Percentiles rank a stretch among this genome's conserved stretches.
phyloP scores from a whole-genome alignment of 192 early-diverging fungal species.

The Dispira simplex region DNA sequence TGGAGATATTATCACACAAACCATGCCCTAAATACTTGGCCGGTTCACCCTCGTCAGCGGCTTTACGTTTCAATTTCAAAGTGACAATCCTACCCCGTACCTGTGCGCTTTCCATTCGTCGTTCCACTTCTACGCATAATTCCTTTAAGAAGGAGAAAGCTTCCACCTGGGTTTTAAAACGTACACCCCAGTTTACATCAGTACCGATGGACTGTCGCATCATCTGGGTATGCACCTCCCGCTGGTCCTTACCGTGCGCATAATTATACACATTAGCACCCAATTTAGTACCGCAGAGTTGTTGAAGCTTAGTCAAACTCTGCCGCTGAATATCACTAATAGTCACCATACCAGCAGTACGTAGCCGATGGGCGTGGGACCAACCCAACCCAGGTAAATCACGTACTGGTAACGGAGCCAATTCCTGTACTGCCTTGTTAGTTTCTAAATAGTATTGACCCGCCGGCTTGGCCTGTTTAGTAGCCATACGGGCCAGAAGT shows the following conservation, averaged over 20 bases:
- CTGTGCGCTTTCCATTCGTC: conserved; percentile 42
- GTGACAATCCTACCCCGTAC: conserved; percentile 42
- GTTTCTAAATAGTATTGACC: conserved; percentile 24
- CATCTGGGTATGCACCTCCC: conserved; percentile 43
- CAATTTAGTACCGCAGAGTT: conserved; percentile 52
- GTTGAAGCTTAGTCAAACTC: conserved; percentile 24
- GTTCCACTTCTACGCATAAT: conserved; percentile 23
- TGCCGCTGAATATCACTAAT: conserved; percentile 18
- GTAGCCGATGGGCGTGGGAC: conserved; percentile 27
- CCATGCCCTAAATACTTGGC: conserved; percentile 53
- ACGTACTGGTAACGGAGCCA: conserved; percentile 14
- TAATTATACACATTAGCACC: conserved; percentile 50
- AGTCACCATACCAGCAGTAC: conserved; percentile 15
- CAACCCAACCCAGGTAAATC: conserved; percentile 47
- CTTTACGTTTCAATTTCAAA: conserved; percentile 44
- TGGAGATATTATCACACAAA: conserved; percentile 38
- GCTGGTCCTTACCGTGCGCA: conserved; percentile 59
- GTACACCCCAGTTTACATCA: conserved; percentile 78
- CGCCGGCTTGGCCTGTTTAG: conserved; percentile 55
- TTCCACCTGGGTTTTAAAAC: conserved; percentile 58
- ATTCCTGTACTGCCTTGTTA: conserved; percentile 6
- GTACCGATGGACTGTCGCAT: conserved; percentile 63
- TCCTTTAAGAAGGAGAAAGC: conserved; percentile 46
- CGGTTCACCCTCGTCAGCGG: conserved; percentile 28
- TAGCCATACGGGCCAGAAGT: conserved; percentile 58